phyloP scores from a whole-genome alignment of 164 flowering plant genomes.

The Nymphaea thermarum region DNA sequence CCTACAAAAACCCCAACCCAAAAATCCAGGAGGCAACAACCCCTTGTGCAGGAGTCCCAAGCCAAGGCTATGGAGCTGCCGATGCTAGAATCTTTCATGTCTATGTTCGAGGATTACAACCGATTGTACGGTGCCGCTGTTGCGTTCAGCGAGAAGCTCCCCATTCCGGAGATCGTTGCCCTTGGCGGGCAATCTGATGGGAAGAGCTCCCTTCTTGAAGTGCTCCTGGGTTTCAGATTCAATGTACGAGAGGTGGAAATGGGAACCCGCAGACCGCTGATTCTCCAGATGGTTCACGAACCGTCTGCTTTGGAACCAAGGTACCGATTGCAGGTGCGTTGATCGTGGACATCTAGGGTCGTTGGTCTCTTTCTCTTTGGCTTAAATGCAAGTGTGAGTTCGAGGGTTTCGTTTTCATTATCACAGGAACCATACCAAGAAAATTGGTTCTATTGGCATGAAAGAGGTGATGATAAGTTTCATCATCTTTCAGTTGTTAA shows the following conservation, averaged over 20 bases:
- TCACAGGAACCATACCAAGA: too few relatives aligned
- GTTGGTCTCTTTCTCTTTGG: too few relatives aligned
- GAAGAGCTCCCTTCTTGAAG: slow-evolving; percentile 94
- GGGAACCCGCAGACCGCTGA: slow-evolving; percentile 93
- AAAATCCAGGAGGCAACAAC: slow-evolving; percentile 3
- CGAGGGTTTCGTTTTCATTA: too few relatives aligned
- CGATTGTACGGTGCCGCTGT: slow-evolving; percentile 86
- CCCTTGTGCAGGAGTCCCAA: neutral
- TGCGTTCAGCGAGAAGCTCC: slow-evolving; percentile 96
- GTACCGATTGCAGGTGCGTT: slow-evolving; percentile 77
- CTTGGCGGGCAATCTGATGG: slow-evolving; percentile 98
- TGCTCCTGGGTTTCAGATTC: slow-evolving; percentile 88
- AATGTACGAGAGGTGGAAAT: slow-evolving; percentile 97
- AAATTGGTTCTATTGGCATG: too few relatives aligned
- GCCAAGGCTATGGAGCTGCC: slow-evolving; percentile 10
- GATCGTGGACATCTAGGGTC: too few relatives aligned
- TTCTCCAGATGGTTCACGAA: slow-evolving; percentile 94
- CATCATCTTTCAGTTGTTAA: neutral
- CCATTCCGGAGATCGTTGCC: slow-evolving; percentile 95
- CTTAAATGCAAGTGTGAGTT: too few relatives aligned
- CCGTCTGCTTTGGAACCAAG: slow-evolving; percentile 76
- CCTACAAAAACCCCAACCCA: slow-evolving; percentile 49
- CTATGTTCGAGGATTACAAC: slow-evolving; percentile 92
- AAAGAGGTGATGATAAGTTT: neutral
- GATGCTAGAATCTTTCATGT: slow-evolving; percentile 10